Conservation (phyloP, 495 filamentous ascomycete genomes). For the Daldinia concentrica region DNA sequence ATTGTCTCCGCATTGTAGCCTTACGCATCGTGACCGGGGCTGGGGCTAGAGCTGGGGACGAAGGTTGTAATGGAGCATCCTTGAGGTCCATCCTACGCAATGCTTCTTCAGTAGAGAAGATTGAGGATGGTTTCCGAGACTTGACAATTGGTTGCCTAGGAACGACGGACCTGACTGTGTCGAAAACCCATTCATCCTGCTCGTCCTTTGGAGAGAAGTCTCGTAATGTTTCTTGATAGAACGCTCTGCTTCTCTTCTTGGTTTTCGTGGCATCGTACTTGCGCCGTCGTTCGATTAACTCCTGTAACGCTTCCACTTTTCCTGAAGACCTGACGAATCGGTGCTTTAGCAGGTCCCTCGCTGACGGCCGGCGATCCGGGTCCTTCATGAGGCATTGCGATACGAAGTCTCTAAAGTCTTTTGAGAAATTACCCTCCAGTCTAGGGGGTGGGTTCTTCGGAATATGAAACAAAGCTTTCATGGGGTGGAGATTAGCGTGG, state of each 20-base stretch:
- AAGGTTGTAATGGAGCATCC: constrained; percentile 61
- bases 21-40: constrained; percentile 58
- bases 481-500: constrained; percentile 89
- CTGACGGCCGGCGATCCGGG: constrained; percentile 81
- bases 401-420: constrained; percentile 93
- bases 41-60: constrained; percentile 53
- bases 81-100: constrained; percentile 70
- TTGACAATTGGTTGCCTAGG: constrained; percentile 56
- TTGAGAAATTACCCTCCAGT: constrained; percentile 88
- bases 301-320: constrained; percentile 83
- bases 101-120: constrained; percentile 62
- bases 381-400: constrained; percentile 90
- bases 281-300: constrained; percentile 86
- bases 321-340: constrained; percentile 87
- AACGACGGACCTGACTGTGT: constrained; percentile 78
- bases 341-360: constrained; percentile 89
- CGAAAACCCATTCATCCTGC: constrained; percentile 96
- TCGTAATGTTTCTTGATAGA: constrained; percentile 90
- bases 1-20: constrained; percentile 61
- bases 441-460: constrained; percentile 89
- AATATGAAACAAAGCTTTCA: constrained; percentile 98
- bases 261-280: constrained; percentile 75
- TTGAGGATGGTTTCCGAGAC: constrained; percentile 63
- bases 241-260: constrained; percentile 69
- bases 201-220: constrained; percentile 74